Evolutionary conservation across 441 rosid species (phyloP).

Genomic region (Populus tomentosa): DNA sequence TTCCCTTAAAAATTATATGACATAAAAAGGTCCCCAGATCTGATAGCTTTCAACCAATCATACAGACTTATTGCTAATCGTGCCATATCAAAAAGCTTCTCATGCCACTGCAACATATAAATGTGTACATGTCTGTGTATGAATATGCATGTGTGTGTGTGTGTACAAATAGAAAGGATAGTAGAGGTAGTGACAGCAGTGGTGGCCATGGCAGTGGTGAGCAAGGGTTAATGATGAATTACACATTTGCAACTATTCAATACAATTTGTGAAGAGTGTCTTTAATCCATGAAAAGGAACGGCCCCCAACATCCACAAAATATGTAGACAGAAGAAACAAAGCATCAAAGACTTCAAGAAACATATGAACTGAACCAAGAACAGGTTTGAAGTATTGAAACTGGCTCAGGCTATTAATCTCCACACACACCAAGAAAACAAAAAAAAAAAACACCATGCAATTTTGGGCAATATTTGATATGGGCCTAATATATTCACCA

Average conservation of each 20-base stretch:
- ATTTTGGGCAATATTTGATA: not conserved
- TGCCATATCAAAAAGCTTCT: not conserved
- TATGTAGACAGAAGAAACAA: not conserved
- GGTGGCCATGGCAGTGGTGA: not conserved
- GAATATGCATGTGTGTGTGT: not conserved
- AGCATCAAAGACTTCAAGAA: not conserved
- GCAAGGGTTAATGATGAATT: not conserved
- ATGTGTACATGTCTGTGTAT: not conserved
- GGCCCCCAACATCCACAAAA: not conserved
- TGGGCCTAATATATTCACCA: not conserved
- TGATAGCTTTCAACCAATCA: not conserved
- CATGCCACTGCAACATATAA: not conserved
- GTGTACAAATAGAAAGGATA: not conserved
- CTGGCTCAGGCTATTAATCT: too few relatives aligned
- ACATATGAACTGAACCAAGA: not conserved
- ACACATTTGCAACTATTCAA: not conserved
- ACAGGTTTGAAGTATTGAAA: not conserved
- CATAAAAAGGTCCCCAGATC: not conserved
- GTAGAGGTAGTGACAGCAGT: not conserved
- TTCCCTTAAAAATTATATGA: not conserved
- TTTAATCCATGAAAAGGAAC: not conserved
- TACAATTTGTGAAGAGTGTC: not conserved
- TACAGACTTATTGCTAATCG: not conserved
- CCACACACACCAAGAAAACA: not conserved
- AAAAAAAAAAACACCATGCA: too few relatives aligned